Percentiles rank a stretch among this genome's conserved stretches.
Conservation (phyloP, 768 basidiomycete genomes). For the Russula sp. region DNA sequence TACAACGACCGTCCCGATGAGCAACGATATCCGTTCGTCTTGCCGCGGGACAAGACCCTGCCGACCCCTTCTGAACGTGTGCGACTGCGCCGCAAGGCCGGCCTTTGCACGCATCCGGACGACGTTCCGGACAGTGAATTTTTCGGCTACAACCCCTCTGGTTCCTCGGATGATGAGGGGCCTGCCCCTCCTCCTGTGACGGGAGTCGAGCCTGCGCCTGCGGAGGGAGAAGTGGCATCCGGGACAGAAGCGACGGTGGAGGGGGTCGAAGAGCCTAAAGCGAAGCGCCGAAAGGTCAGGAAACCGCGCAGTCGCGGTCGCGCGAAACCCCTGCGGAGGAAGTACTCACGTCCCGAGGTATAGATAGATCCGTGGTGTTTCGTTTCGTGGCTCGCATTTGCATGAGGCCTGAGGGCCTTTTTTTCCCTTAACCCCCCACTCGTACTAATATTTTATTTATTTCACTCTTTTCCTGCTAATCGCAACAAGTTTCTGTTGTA, state of each 20-base stretch:
- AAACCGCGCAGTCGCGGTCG: background rate
- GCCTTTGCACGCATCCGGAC: constrained; percentile 4
- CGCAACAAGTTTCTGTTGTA: too few species aligned
- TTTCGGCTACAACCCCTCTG: constrained; percentile 14
- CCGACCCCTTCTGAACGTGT: constrained; percentile 25
- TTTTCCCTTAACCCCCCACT: background rate
- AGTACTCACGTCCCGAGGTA: constrained; percentile 8
- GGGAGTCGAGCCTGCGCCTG: background rate
- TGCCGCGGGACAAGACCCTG: constrained; percentile 9
- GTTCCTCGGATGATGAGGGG: constrained; percentile 3
- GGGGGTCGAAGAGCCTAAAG: constrained; percentile 1
- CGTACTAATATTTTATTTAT: background rate
- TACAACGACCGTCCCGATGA: constrained; percentile 24
- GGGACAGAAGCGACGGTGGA: background rate
- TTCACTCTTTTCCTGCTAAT: background rate
- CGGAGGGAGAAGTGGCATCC: background rate
- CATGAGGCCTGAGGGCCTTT: too few species aligned
- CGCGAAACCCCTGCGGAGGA: constrained; percentile 1
- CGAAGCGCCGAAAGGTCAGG: constrained; percentile 4
- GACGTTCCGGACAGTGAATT: constrained; percentile 24
- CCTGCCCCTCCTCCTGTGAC: background rate
- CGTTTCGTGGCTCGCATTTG: background rate
- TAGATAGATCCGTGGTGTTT: too few species aligned
- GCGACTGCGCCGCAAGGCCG: constrained; percentile 17
- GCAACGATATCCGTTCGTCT: constrained; percentile 23